Conservation (phyloP, 2,329 filamentous ascomycete genomes). For the Didymella pinodella region DNA sequence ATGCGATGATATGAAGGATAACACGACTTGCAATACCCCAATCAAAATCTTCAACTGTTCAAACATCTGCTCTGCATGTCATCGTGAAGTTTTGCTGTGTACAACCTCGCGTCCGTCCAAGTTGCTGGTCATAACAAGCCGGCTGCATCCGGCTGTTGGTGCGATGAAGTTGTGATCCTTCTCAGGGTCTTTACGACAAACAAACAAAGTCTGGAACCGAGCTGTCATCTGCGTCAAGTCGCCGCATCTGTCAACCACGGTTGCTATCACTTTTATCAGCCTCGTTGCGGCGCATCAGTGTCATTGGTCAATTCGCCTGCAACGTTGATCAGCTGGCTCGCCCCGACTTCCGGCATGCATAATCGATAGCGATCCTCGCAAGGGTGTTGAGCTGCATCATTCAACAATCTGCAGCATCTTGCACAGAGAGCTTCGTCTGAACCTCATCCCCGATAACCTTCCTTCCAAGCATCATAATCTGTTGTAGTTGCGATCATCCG, state of each 20-base stretch:
- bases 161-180: neutral
- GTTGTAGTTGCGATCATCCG: constrained; percentile 25
- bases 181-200: constrained; percentile 1
- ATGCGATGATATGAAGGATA: constrained; percentile 48
- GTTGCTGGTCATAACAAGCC: neutral
- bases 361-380: constrained; percentile 17
- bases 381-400: constrained; percentile 21
- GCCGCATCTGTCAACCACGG: constrained; percentile 6
- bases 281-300: constrained; percentile 10
- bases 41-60: constrained; percentile 33
- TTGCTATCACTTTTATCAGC: constrained; percentile 11
- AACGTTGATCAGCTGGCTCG: constrained; percentile 35
- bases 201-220: constrained; percentile 8
- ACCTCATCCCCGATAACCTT: constrained; percentile 13
- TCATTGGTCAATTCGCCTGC: constrained; percentile 35
- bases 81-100: constrained; percentile 5
- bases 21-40: constrained; percentile 47
- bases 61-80: constrained; percentile 3
- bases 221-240: constrained; percentile 14
- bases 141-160: neutral
- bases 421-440: constrained; percentile 9
- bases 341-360: constrained; percentile 23
- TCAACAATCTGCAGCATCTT: constrained; percentile 16
- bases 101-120: neutral
- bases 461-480: constrained; percentile 8